A percentile compares a stretch with the other conserved stretches of the same genome.
These are phyloP conservation scores for Lathyrus aphaca DNA, from an alignment of 306 rosid species.

Conservation along the genomic window DNA sequence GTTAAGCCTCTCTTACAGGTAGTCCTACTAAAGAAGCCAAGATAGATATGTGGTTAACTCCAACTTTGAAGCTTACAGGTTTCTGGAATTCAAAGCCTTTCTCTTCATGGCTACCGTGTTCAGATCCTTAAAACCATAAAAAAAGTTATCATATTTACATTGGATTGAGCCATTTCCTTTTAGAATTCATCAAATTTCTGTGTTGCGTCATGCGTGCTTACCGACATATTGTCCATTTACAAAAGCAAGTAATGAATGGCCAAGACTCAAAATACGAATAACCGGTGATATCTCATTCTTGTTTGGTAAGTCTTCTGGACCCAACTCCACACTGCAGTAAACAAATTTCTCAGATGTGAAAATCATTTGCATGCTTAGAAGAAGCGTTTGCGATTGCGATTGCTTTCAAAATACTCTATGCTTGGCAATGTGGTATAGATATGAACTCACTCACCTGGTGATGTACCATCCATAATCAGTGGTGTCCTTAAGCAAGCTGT, in stretches of 20 bases:
- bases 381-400: too few species aligned
- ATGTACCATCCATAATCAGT: conserved; percentile 88
- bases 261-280: conserved; percentile 68
- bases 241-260: conserved; percentile 67
- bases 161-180: conserved; percentile 1
- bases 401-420: neutral
- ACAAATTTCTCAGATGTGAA: conserved; percentile 16
- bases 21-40: conserved; percentile 72
- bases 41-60: conserved; percentile 62
- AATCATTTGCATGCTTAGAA: neutral
- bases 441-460: conserved; percentile 73
- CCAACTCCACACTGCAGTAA: conserved; percentile 63
- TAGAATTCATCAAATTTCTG: neutral
- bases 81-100: conserved; percentile 59
- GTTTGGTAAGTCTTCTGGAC: conserved; percentile 66
- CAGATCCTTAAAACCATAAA: conserved; percentile 57
- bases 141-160: neutral
- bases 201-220: conserved; percentile 53
- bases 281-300: conserved; percentile 57
- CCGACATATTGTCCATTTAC: conserved; percentile 79
- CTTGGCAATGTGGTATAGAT: neutral
- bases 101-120: conserved; percentile 72
- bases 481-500: conserved; percentile 63
- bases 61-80: conserved; percentile 45
- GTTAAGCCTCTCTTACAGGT: conserved; percentile 70